Evolutionary conservation across 2,329 filamentous ascomycete species (phyloP), one percentile per base, ranked within the genome.

Genomic region (Venturia aucupariae): DNA sequence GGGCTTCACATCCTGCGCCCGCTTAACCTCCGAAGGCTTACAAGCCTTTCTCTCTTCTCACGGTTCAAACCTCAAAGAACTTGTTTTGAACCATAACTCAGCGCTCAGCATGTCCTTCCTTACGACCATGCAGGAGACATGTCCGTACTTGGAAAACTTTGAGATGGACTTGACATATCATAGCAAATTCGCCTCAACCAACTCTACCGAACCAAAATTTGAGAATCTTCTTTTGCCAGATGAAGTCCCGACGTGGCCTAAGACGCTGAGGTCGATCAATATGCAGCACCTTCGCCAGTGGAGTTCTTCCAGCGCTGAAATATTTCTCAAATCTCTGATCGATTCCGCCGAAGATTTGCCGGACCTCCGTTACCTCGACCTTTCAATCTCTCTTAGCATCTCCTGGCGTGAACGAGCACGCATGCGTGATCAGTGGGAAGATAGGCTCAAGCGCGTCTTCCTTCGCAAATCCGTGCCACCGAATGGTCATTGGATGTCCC

Each of bases 131-230:
- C 85, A 83, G 22, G 73, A 77, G 4, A 81, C 83, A 1, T 96
- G 92, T 71, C 90, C 90, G 0, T 80, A 81, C 3, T 80, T 97
- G 6, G 80, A 87, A 70, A 81, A 84, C 30, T 79, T 97, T 46
- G 84, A 82, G 60, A 87, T 96, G 81, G 90, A 96, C 69, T 78
- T 95, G 62, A 87, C 85, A 17, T 94, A 92, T 71, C 92, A 86
- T 75, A 88, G 87, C 67, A 83, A 86, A 48, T 85, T 90, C 65
- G 79, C 82, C 62, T 84, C 82, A 60, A 85, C 86, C 68, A 84
- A 85, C 60, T 89, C 94, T 70, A 85, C 87, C 0, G 86, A 90
- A 65, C 90, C 92, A 0, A 80, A 86, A 60, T 96, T 92, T 71
- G 84, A 89, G 0, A 78, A 83, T 24, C 81, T 92, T 1, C 77